phyloP scores from a whole-genome alignment of 129 eudicot species.

The sunflower (Helianthus annuus) region HanXRQr2.0-SUNRISE NC_035436.2:129126243-129126742 shows the following conservation, averaged over 20 bases:
- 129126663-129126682: no score
- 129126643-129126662: no score
- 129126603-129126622: no score
- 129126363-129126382: background rate
- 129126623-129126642: no score
- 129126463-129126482: background rate
- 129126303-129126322: background rate
- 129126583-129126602: no score
- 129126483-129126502: background rate
- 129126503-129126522: background rate
- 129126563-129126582: no score
- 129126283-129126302: background rate
- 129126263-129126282: slow-evolving; percentile 35
- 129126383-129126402: background rate
- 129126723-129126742: no score
- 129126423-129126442: background rate
- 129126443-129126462: background rate
- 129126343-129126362: background rate
- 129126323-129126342: background rate
- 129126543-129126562: no score
- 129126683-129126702: no score
- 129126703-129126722: no score
- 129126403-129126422: background rate
- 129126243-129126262: slow-evolving; percentile 97
- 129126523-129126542: background rate